Evolutionary conservation across 805 yeast species (phyloP), one percentile per base, ranked within the genome.

Genomic region (Debaryomyces hansenii): DNA sequence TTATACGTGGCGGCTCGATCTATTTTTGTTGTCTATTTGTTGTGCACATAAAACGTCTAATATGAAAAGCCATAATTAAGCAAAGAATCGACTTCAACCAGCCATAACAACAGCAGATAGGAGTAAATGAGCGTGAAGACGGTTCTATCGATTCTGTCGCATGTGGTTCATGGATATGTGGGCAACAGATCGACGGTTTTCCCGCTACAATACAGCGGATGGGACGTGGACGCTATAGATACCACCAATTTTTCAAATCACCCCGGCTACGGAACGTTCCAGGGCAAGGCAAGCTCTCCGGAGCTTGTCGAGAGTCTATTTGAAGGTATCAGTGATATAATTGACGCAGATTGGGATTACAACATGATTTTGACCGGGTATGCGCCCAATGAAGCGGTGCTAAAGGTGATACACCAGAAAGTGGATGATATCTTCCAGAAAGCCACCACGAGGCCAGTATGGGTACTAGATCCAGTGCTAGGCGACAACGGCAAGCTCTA

Each of bases 401-500:
- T 90, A 41, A 58, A 66, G 34, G 73, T 75, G 0, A 75, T 88
- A 0, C 75, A 74, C 34, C 59, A 71, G 11, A 55, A 62, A 38
- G 60, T 82, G 2, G 67, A 40, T 58, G 54, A 37, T 42, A 43
- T 39, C 58, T 56, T 42, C 51, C 59, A 41, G 34, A 54, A 34
- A 1, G 46, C 32, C 2, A 43, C 24, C 32, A 24, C 18, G 14
- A 24, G 29, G 1, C 68, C 78, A 0, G 64, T 78, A 14, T 82
- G 92, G 83, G 74, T 91, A 4, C 62, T 92, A 41, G 98, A 92
- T 62, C 98, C 98, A 1, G 94, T 92, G 0, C 67, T 92, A 62
- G 98, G 98, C 10, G 98, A 92, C 60, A 85, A 89, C 55, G 97
- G 96, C 0, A 76, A 72, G 47, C 64, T 90, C 3, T 92, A 92